Evolutionary conservation across 768 basidiomycete species (phyloP).

Genomic region (Kwoniella europaea): DNA sequence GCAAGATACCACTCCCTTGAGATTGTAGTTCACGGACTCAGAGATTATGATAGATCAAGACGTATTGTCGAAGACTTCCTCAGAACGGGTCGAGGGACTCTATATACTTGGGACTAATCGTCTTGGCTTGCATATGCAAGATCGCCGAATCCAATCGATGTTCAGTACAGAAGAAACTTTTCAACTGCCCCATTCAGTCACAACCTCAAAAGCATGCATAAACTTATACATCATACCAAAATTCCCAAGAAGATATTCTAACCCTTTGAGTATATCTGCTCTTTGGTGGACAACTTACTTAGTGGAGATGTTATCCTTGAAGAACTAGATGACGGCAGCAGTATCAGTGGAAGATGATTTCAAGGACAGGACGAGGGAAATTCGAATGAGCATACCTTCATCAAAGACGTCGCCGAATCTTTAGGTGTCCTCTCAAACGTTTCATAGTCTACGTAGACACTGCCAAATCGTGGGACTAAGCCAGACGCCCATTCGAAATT

Average conservation of each 20-base stretch:
- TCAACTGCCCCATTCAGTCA: too few species aligned
- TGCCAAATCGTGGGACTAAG: slow-evolving; percentile 43
- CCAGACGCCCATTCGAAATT: slow-evolving; percentile 53
- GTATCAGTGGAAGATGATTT: not conserved
- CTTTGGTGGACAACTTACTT: not conserved
- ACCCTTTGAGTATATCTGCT: not conserved
- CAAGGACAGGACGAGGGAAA: not conserved
- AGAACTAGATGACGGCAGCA: slow-evolving; percentile 19
- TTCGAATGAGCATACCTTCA: slow-evolving; percentile 26
- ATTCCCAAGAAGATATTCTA: not conserved
- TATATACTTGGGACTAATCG: too few species aligned
- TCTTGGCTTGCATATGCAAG: too few species aligned
- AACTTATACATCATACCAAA: not conserved
- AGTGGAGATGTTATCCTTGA: slow-evolving; percentile 29
- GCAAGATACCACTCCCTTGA: too few species aligned
- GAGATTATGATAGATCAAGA: too few species aligned
- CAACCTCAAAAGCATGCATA: not conserved
- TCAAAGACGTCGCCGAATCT: slow-evolving; percentile 41
- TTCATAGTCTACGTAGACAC: slow-evolving; percentile 44
- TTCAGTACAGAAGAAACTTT: too few species aligned
- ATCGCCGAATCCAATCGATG: too few species aligned
- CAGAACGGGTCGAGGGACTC: too few species aligned
- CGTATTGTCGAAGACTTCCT: too few species aligned
- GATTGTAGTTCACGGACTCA: too few species aligned
- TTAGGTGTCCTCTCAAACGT: slow-evolving; percentile 52